Base-by-base conservation (phyloP, 2,329 filamentous ascomycete genomes). In the Fusarium dimerum region DNA sequence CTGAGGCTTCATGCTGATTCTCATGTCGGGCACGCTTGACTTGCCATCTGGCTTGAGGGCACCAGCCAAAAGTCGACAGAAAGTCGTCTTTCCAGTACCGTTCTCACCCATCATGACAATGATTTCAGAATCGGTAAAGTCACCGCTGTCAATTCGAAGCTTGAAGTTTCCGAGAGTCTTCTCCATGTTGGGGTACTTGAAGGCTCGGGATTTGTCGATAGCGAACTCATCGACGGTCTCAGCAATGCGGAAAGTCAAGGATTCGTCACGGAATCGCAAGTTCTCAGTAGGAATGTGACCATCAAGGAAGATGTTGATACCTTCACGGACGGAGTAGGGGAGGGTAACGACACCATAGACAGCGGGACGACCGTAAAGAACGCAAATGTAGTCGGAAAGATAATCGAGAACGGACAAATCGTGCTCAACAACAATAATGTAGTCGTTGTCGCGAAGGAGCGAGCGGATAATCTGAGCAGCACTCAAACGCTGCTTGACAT, bases 31-130 rank as follows among this genome's bases (percentile, higher is more conserved):
- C 15, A 99, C 83, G 66, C 85, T 85, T 66, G 84, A 79, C 60
- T 80, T 85, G 65, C 83, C 85, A 66, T 99, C 95, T 9, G 95
- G 94, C 77, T 97, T 93, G 65, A 96, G 82, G 39, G 89, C 90
- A 70, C 95, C 95, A 52, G 94, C 94, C 62, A 99, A 82, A 78
- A 99, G 88, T 71, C 88, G 91, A 81, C 93, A 97, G 82, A 99
- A 99, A 6, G 94, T 99, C 2, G 94, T 99, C 82, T 99, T 97
- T 73, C 95, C 95, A 36, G 95, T 99, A 76, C 94, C 94, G 76
- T 99, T 99, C 79, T 97, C 93, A 64, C 94, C 94, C 94, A 99
- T 97, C 91, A 99, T 96, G 74, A 99, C 94, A 52, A 99, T 85
- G 64, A 99, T 99, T 71, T 99, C 94, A 1, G 94, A 99, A 73